These are phyloP conservation scores for Coemansia sp. DNA, from an alignment of 192 early-diverging fungal genomes.

Conservation along the genomic window DNA sequence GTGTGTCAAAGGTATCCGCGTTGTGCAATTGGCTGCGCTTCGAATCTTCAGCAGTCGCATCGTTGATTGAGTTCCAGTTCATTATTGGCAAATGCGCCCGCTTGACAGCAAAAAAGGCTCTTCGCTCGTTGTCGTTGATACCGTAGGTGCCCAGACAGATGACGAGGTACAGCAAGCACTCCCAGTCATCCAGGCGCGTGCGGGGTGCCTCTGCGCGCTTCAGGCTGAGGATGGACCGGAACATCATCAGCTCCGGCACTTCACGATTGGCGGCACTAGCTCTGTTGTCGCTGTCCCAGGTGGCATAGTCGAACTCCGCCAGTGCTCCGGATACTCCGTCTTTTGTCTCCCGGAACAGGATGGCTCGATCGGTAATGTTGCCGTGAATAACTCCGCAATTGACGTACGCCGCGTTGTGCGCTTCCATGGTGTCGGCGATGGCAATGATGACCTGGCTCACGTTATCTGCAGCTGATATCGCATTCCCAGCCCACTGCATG, in stretches of 20 bases:
- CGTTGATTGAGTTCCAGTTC: background rate
- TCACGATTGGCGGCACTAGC: too few relatives aligned
- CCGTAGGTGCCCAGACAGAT: slow-evolving; percentile 14
- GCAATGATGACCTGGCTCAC: slow-evolving; percentile 9
- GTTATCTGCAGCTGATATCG: background rate
- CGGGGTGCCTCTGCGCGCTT: background rate
- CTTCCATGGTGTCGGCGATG: slow-evolving; percentile 22
- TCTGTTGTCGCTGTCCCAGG: background rate
- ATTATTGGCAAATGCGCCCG: background rate
- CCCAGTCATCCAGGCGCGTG: slow-evolving; percentile 21
- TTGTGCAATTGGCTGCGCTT: background rate
- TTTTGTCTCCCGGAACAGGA: background rate
- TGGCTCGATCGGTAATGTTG: slow-evolving; percentile 24
- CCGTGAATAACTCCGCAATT: slow-evolving; percentile 16
- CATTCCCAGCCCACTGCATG: background rate
- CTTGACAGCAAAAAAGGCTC: background rate
- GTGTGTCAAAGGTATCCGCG: background rate
- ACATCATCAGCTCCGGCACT: slow-evolving; percentile 7
- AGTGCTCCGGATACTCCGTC: slow-evolving; percentile 6
- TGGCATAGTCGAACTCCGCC: slow-evolving; percentile 25
- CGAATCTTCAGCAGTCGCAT: background rate
- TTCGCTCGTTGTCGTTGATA: background rate
- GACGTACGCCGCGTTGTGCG: slow-evolving; percentile 2
- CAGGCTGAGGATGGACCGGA: slow-evolving; percentile 23
- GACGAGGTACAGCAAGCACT: slow-evolving; percentile 20